A percentile compares a stretch with the other conserved stretches of the same genome.
phyloP scores from a whole-genome alignment of 2,329 filamentous ascomycete genomes.

The Tolypocladium nubicola region DNA sequence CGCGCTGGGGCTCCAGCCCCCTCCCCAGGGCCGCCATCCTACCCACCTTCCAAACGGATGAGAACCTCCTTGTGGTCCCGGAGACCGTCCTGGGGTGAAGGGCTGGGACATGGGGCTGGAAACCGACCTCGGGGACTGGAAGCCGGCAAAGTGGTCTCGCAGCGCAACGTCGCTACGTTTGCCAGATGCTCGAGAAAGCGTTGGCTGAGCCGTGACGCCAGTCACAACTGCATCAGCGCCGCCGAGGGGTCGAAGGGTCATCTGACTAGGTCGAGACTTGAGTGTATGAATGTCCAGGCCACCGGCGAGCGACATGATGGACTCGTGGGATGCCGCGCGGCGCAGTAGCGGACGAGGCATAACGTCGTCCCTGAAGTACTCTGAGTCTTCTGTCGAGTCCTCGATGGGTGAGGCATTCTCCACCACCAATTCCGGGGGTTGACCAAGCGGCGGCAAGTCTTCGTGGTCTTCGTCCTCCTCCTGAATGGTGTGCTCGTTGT shows the following conservation, averaged over 20 bases:
- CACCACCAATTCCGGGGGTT: conserved; percentile 11
- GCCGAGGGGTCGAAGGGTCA: conserved; percentile 47
- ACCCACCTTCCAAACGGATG: conserved; percentile 30
- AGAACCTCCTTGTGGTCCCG: conserved; percentile 11
- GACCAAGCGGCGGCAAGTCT: conserved; percentile 6
- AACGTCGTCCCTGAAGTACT: conserved; percentile 21
- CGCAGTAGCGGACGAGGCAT: conserved; percentile 40
- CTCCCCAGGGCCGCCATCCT: conserved; percentile 39
- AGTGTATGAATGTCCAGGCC: conserved; percentile 87
- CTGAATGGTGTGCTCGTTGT: conserved; percentile 20
- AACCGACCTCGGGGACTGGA: conserved; percentile 21
- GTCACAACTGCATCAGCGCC: conserved; percentile 46
- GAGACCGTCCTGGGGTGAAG: conserved; percentile 13
- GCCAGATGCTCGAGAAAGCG: conserved; percentile 34
- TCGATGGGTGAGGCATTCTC: conserved; percentile 21
- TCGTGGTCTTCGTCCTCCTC: conserved; percentile 27
- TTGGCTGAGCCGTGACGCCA: conserved; percentile 49
- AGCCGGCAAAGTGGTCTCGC: conserved; percentile 40
- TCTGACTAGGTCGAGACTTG: conserved; percentile 63
- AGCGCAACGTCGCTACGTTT: conserved; percentile 45
- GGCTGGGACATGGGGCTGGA: conserved; percentile 20
- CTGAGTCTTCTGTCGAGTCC: conserved; percentile 21
- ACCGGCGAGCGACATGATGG: conserved; percentile 74
- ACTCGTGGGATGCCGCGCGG: conserved; percentile 71
- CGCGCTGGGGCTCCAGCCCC: conserved; percentile 6